Base-by-base conservation (phyloP, 345 rosid genomes). In the Lumnitzera littorea region DNA sequence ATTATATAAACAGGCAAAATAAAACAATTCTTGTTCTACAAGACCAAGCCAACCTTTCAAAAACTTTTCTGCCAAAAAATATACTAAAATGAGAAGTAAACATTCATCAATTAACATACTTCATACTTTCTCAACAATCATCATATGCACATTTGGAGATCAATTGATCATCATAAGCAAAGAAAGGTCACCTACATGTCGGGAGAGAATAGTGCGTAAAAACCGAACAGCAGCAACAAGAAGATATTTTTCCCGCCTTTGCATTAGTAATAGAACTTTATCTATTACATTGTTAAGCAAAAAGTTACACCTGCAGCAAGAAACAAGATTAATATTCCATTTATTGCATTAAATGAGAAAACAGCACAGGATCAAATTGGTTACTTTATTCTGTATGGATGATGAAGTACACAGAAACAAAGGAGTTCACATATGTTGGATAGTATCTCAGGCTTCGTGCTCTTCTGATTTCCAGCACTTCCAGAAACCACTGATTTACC, bases 391-490 rank as follows among this genome's bases (percentile, higher is more conserved):
- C 96, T 80, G 61, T 84, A 82, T 61, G 96, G 90, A 78, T 91
- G 97, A 84, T 95, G 97, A 67, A 85, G 51, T 60, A 88, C 91
- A 62, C 99, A 91, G 70, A 91, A 95, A 79, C 99, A 95, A 27
- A 95, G 76, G 78, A 95, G 66, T 65, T 95, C 99, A 74, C 99
- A 91, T 67, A 91, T 85, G 82, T 76, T 91, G 60, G 82, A 78
- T 20, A 91, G 86, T 77, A 91, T 86, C 77, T 88, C 97, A 61
- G 99, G 95, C 79, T 85, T 91, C 59, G 74, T 75, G 50, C 67
- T 53, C 60, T 67, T 62, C 63, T 72, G 78, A 72, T 52, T 82
- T 71, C 69, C 74, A 70, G 71, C 74, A 68, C 70, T 72, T 79
- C 67, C 73, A 67, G 63, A 66, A 61, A 67, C 78, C 52, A 70